Evolutionary conservation across 805 yeast genomes (phyloP).

Genomic region (Myxozyma sirexii): DNA sequence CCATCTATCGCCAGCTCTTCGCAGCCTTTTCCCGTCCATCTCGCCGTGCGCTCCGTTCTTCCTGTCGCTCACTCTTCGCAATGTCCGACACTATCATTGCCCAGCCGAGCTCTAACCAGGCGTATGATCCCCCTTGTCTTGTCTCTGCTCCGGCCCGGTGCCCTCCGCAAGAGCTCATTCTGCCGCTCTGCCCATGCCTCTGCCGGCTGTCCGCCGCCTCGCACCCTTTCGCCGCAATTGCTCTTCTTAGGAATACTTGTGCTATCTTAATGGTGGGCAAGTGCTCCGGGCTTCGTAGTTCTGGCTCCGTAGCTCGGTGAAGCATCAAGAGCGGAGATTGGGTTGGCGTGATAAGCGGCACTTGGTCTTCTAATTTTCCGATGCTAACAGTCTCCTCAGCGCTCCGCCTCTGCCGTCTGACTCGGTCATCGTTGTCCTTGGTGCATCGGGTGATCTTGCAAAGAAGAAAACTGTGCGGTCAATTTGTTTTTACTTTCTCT

Average conservation of each 20-base stretch:
- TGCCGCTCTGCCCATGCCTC: not conserved
- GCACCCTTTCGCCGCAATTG: too few relatives aligned
- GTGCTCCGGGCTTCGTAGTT: too few relatives aligned
- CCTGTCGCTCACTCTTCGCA: not conserved
- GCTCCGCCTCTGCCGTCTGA: conserved; percentile 46
- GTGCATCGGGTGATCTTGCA: conserved; percentile 94
- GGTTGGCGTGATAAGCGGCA: not conserved
- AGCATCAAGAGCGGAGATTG: too few relatives aligned
- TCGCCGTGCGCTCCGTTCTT: conserved; percentile 3
- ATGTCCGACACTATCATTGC: conserved; percentile 34
- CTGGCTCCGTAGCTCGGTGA: too few relatives aligned
- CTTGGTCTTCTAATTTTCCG: not conserved
- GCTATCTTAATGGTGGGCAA: too few relatives aligned
- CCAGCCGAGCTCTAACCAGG: conserved; percentile 7
- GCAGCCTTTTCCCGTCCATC: not conserved
- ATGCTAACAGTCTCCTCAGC: conserved; percentile 1
- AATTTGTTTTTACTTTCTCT: not conserved
- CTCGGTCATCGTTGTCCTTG: conserved; percentile 79
- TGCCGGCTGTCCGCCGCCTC: too few relatives aligned
- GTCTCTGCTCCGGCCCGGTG: not conserved
- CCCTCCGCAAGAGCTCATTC: conserved; percentile 1
- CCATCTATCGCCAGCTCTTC: not conserved
- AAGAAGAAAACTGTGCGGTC: conserved; percentile 79
- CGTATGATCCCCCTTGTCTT: conserved; percentile 11
- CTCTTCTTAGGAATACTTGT: too few relatives aligned